These are phyloP conservation scores for Platanus orientalis DNA, from an alignment of 164 flowering plant species.

Conservation along the genomic window DNA sequence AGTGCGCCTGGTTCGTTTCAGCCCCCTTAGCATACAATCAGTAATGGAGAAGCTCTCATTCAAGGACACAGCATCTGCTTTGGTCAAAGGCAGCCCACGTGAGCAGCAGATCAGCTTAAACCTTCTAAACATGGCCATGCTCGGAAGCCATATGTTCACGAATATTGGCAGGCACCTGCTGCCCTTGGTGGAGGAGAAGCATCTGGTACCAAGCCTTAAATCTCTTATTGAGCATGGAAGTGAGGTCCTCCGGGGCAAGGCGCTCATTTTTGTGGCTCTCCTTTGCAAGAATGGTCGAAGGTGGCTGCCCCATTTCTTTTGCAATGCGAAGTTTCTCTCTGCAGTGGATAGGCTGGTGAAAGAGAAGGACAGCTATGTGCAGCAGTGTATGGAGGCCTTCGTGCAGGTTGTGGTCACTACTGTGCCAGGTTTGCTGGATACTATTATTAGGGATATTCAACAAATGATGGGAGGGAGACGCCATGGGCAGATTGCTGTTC, in stretches of 20 bases:
- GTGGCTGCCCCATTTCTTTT: conserved; percentile 77
- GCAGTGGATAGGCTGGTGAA: conserved; percentile 76
- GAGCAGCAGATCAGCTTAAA: conserved; percentile 95
- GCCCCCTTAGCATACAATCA: conserved; percentile 61
- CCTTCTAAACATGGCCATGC: conserved; percentile 77
- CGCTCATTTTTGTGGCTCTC: conserved; percentile 72
- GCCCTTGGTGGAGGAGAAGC: conserved; percentile 73
- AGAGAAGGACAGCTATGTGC: conserved; percentile 71
- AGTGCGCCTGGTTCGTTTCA: conserved; percentile 80
- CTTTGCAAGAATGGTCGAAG: conserved; percentile 73
- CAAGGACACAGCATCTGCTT: conserved; percentile 62
- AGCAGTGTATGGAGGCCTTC: conserved; percentile 66
- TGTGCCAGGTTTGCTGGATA: conserved; percentile 73
- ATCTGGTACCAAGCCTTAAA: conserved; percentile 64
- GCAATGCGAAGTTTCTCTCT: conserved; percentile 75
- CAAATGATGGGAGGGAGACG: conserved; percentile 77
- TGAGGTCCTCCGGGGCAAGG: conserved; percentile 78
- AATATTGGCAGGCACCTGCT: conserved; percentile 62
- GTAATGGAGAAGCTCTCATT: conserved; percentile 71
- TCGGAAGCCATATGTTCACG: conserved; percentile 63
- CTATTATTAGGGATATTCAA: conserved; percentile 70
- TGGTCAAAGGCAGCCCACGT: conserved; percentile 73
- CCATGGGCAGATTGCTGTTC: conserved; percentile 53
- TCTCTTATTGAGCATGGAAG: conserved; percentile 89
- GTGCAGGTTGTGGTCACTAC: conserved; percentile 55